Evolutionary conservation across 352 stramenopile species (phyloP), one percentile per base, ranked within the genome.

Genomic region (Globisporangium barbulae): DNA sequence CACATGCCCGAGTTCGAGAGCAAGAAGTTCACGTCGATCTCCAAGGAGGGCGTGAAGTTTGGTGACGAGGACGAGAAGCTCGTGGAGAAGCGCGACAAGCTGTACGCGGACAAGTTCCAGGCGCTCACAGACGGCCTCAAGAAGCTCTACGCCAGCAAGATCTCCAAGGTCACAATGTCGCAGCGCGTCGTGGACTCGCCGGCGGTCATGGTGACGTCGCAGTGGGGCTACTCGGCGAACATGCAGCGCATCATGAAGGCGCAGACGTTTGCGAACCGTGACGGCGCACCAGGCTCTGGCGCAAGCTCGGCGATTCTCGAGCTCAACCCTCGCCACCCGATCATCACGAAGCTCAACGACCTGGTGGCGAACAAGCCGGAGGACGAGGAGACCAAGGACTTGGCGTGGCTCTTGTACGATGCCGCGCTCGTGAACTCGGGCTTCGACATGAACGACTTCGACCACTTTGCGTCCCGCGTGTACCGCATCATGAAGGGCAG

Each of bases 161-260:
- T 99, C 59, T 90, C 85, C 54, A 97, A 98, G 69, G 96, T 99
- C 15, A 76, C 80, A 7, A 97, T 99, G 42, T 99, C 97, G 7
- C 91, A 98, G 65, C 91, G 96, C 60, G 82, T 99, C 5, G 80
- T 94, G 42, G 89, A 90, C 35, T 94, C 94, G 44, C 97, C 98
- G 13, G 94, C 93, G 2, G 95, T 99, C 63, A 97, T 99, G 67
- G 93, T 98, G 41, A 98, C 95, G 9, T 95, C 90, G 5, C 90
- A 99, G 73, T 99, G 96, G 81, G 97, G 97, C 22, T 93, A 99
- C 79, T 98, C 90, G 45, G 97, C 98, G 17, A 99, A 99, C 79
- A 99, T 99, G 97, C 97, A 99, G 78, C 89, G 97, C 45, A 99
- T 99, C 77, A 98, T 99, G 90, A 94, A 98, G 73, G 83, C 97